Percentiles rank a stretch among this genome's conserved stretches.
Evolutionary conservation across 1,284 basidiomycete species (phyloP).

Genomic region (Moesziomyces aphidis): DNA sequence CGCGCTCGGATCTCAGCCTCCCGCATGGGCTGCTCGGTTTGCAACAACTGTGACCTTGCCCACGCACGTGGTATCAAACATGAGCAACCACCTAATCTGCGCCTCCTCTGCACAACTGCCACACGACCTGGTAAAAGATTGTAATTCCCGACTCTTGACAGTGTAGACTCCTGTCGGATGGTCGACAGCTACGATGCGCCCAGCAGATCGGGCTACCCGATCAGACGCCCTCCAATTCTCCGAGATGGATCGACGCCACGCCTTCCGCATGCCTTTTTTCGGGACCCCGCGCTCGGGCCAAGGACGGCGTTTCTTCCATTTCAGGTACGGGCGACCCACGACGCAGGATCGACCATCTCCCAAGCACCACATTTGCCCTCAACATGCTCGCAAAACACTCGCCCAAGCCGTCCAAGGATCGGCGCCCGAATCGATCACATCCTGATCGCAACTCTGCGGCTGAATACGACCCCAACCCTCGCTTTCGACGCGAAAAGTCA

Average conservation of each 20-base stretch:
- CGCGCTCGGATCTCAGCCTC: constrained; percentile 13
- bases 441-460: too few relatives aligned
- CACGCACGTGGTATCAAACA: background rate
- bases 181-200: too few relatives aligned
- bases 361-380: background rate
- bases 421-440: too few relatives aligned
- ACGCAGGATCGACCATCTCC: too few relatives aligned
- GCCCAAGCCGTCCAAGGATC: too few relatives aligned
- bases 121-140: background rate
- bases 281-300: background rate
- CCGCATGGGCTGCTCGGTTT: background rate
- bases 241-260: background rate
- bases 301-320: too few relatives aligned
- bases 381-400: too few relatives aligned
- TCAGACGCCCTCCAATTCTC: background rate
- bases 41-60: too few relatives aligned
- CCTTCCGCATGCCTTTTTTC: background rate
- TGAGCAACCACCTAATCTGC: background rate
- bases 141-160: too few relatives aligned
- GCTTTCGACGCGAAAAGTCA: constrained; percentile 4
- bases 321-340: too few relatives aligned
- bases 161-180: too few relatives aligned
- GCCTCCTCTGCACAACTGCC: background rate
- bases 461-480: constrained; percentile 3
- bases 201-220: background rate